Percentiles rank a stretch among this genome's conserved stretches.
Conservation (phyloP, 768 basidiomycete genomes). For the Leccinum variicolor region DNA sequence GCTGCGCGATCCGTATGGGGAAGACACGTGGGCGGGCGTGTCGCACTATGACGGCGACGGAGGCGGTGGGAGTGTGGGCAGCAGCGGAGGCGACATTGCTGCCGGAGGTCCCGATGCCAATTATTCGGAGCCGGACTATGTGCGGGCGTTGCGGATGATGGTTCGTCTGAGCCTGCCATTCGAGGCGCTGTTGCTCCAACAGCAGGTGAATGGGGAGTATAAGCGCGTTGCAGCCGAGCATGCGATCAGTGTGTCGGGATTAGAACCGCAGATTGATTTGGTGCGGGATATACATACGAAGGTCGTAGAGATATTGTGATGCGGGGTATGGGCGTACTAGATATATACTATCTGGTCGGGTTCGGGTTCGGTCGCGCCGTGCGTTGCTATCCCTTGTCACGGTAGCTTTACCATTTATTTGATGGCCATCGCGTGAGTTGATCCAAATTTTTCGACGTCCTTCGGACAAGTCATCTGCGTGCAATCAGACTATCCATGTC, state of each 20-base stretch:
- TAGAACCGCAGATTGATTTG: not conserved
- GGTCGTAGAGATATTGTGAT: not conserved
- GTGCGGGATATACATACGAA: not conserved
- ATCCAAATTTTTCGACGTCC: too few species aligned
- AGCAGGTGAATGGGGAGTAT: not conserved
- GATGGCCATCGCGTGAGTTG: too few species aligned
- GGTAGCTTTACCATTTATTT: too few species aligned
- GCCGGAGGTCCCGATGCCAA: not conserved
- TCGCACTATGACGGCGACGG: not conserved
- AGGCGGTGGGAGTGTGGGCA: not conserved
- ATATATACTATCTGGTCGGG: too few species aligned
- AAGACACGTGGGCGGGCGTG: not conserved
- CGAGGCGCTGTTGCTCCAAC: not conserved
- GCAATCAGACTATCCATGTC: too few species aligned
- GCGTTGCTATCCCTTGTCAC: too few species aligned
- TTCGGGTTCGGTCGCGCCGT: too few species aligned
- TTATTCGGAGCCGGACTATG: not conserved
- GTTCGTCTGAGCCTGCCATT: not conserved
- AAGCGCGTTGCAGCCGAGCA: not conserved
- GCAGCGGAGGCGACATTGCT: not conserved
- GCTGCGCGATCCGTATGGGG: not conserved
- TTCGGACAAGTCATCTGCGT: too few species aligned
- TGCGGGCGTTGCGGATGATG: not conserved
- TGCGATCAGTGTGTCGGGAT: not conserved
- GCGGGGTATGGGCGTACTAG: not conserved